A percentile compares a stretch with the other conserved stretches of the same genome.
Conservation (phyloP, 2,329 filamentous ascomycete species). For the Scedosporium apiospermum region DNA sequence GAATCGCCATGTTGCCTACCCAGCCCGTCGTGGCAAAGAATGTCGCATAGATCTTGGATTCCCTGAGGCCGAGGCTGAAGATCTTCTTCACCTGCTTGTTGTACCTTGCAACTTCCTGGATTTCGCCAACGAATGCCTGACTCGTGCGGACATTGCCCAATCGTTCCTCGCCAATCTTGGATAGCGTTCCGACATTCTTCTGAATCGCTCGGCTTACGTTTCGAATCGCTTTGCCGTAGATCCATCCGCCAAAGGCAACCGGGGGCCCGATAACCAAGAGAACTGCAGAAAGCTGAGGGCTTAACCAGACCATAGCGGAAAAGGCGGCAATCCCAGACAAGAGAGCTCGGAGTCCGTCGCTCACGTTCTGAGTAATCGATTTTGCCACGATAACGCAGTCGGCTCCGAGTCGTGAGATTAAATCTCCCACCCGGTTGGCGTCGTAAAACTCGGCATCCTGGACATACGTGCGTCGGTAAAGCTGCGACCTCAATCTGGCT, state of each 20-base stretch:
- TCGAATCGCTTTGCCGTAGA: constrained; percentile 83
- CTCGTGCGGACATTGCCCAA: constrained; percentile 93
- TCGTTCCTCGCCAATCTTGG: constrained; percentile 97
- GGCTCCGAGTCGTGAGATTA: constrained; percentile 90
- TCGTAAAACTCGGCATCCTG: constrained; percentile 99
- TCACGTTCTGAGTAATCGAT: constrained; percentile 95
- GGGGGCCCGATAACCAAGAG: constrained; percentile 83
- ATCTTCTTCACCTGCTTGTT: constrained; percentile 88
- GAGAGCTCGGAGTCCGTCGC: constrained; percentile 82
- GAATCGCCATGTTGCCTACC: constrained; percentile 92
- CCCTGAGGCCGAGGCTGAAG: constrained; percentile 76
- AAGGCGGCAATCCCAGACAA: constrained; percentile 89
- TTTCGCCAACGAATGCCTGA: constrained; percentile 90
- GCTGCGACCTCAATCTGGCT: constrained; percentile 73
- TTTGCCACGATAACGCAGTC: constrained; percentile 98
- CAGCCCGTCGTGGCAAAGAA: constrained; percentile 86
- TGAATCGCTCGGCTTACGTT: constrained; percentile 89
- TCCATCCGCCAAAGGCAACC: constrained; percentile 79
- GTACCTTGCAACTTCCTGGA: constrained; percentile 82
- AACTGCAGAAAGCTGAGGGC: constrained; percentile 79
- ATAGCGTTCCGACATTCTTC: constrained; percentile 82
- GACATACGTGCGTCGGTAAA: constrained; percentile 88
- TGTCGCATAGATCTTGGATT: constrained; percentile 79
- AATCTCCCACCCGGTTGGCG: constrained; percentile 88
- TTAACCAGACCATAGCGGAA: constrained; percentile 91